Base-by-base conservation (phyloP, 352 stramenopile genomes). In the Globisporangium spinosum region DNA sequence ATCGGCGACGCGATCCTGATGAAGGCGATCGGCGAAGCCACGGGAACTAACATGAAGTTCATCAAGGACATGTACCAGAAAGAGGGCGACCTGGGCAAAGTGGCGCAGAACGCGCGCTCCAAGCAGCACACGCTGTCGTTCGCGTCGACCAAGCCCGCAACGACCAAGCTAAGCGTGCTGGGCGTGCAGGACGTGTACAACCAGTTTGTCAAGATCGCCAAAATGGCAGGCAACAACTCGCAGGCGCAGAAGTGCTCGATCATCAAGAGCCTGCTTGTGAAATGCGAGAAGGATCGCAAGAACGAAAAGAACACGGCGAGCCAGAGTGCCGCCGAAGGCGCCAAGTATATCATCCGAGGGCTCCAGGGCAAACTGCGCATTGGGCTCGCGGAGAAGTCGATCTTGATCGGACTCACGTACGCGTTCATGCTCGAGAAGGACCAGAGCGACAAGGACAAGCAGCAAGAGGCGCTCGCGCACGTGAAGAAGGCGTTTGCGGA, bases 401-500 rank as follows among this genome's bases (percentile, higher is more conserved):
- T 99, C 13, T 75, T 99, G 2, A 97, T 98, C 61, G 85, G 92
- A 0, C 85, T 99, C 40, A 97, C 98, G 20, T 98, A 99, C 75
- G 91, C 98, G 7, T 93, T 99, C 29, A 89, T 97, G 71, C 85
- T 92, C 29, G 92, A 93, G 17, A 90, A 90, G 62, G 86, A 94
- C 6, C 72, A 73, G 45, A 89, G 86, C 35, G 89, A 97, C 58
- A 91, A 92, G 70, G 74, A 89, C 10, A 89, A 96, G 59, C 87
- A 97, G 61, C 94, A 98, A 62, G 78, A 92, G 45, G 91, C 95
- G 0, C 91, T 97, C 13, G 77, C 82, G 15, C 93, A 94, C 53
- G 87, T 99, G n/a, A 99, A 99, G 83, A 98, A 98, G 72, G 96
- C 97, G 0, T 99, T 99, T 74, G 95, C 89, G 0, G 97, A 99